Percentiles rank a stretch among this genome's conserved stretches.
These are phyloP conservation scores for Blastomyces parvus DNA, from an alignment of 2,329 filamentous ascomycete species.

Conservation along the genomic window DNA sequence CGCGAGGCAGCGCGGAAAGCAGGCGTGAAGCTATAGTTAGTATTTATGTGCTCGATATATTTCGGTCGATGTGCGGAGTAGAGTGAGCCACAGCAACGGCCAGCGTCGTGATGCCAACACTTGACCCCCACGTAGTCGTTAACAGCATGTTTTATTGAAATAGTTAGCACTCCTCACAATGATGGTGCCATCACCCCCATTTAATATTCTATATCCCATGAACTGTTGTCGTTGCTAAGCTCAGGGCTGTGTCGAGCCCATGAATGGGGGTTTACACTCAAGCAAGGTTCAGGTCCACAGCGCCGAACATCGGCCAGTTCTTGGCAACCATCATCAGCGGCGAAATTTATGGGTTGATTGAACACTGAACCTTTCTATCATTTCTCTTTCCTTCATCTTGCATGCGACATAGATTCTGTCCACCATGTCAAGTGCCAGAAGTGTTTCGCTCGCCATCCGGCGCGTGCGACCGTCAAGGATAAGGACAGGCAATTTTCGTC, in stretches of 20 bases:
- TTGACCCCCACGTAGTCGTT: neutral
- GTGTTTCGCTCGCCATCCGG: constrained; percentile 12
- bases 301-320: neutral
- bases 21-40: constrained; percentile 11
- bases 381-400: neutral
- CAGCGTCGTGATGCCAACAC: neutral
- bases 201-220: neutral
- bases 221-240: neutral
- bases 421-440: constrained; percentile 13
- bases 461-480: constrained; percentile 1
- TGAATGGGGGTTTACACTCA: too few species aligned
- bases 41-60: neutral
- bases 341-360: neutral
- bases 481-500: constrained; percentile 5
- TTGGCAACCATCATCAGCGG: neutral
- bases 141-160: neutral
- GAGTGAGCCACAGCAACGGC: neutral
- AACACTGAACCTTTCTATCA: neutral
- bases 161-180: neutral
- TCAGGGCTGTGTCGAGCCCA: neutral
- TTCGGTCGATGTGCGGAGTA: neutral
- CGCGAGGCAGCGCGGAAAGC: constrained; percentile 4
- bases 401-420: neutral
- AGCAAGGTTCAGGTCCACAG: too few species aligned
- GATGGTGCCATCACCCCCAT: neutral